Evolutionary conservation across 148 eudicot species (phyloP), one percentile per base, ranked within the genome.

Genomic region (Mesembryanthemum crystallinum): DNA sequence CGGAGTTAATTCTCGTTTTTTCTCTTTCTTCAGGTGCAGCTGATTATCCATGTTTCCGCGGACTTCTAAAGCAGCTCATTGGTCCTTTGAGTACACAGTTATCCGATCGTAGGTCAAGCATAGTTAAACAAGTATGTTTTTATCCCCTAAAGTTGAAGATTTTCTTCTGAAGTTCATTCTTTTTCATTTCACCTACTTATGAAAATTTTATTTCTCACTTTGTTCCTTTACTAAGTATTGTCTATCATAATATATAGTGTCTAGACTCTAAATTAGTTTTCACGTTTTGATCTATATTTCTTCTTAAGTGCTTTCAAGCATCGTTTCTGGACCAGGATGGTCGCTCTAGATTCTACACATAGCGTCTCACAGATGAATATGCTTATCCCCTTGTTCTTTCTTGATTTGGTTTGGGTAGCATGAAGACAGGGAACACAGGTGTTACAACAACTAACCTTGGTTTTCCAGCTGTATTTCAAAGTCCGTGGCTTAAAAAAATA

Each of bases 21-120:
- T 15, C 32, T 35, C 21, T 35, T 52, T 75, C 71, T 78, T 70
- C 57, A 94, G 98, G 98, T 84, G 98, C 92, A 72, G 65, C 82
- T 81, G 93, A 94, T 84, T 92, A 90, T 71, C 96, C 98, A 7
- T 85, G 92, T 82, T 94, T 94, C 67, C 98, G 91, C 35, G 92
- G 96, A 73, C 91, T 94, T 77, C 83, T 94, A 8, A 94, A 94
- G 86, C 98, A 92, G 80, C 92, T 94, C 67, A 87, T 88, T 78
- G 91, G 89, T 55, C 98, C 98, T 67, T 75, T 94, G 74, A 86
- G 91, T 84, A 87, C 91, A 35, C 98, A 94, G 59, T 85, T 94
- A 76, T 79, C 95, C 69, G 98, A 94, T 83, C 86, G 98, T 69
- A 88, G 98, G 80, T 94, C 98, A 69, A 94, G 89, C 87, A 92